Evolutionary conservation across 1,139 yeast genomes (phyloP), one percentile per base, ranked within the genome.

Genomic region (Meyerozyma athensensis): DNA sequence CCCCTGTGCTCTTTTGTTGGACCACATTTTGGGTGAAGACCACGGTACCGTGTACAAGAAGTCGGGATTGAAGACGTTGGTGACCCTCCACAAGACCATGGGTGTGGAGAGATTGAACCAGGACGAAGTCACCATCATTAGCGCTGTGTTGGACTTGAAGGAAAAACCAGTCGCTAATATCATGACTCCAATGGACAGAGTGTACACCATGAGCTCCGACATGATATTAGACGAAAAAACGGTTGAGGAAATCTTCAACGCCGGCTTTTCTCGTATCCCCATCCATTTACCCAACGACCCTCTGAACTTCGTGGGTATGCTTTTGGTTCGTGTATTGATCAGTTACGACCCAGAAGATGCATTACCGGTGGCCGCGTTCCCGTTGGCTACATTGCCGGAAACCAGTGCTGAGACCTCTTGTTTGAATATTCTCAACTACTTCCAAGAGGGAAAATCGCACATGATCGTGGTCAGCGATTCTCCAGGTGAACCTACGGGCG

Each of bases 271-370:
- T 16, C 77, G 98, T 58, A 90, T 92, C 46, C 98, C 98, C n/a
- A 87, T 92, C 50, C 92, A 87, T 59, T 68, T 85, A 36, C 97
- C 97, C 2, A 79, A 79, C 47, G 96, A 92, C 56, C 96, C 96
- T 10, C 68, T 75, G 43, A 92, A 92, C 59, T 92, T 89, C 59
- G 85, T 89, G 45, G 98, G 98, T 19, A 92, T 92, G 98, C 69
- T 92, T 37, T 71, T 92, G 36, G 97, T 92, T 19, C 73, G 97
- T 46, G 94, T 92, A 24, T 73, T 92, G 54, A 92, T 92, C 47
- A 85, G 96, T 42, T 92, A 92, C 60, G 98, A 92, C 53, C 97
- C 98, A 2, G 97, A 90, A 59, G 98, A 92, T 61, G 86, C 92
- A 1, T 68, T 86, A 41, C 96, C 97, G 0, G 94, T 92, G 24